These are phyloP conservation scores for Pseudocohnilembus persalinus DNA, from an alignment of 169 alveolate genomes.

Conservation along the genomic window DNA sequence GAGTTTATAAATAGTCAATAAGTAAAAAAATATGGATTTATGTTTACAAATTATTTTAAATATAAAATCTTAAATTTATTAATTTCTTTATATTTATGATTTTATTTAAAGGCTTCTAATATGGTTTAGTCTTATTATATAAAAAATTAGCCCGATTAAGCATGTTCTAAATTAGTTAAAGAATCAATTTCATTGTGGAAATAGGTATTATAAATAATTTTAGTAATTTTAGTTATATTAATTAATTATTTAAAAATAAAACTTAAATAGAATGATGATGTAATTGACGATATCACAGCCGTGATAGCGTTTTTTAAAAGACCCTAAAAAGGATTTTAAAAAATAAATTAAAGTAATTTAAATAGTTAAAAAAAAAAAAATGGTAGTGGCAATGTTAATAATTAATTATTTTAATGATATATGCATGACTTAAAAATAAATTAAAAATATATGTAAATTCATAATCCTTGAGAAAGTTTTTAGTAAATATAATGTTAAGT, in stretches of 20 bases:
- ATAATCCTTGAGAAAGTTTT: no score
- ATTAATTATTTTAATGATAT: no score
- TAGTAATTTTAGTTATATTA: neutral
- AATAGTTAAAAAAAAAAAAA: no score
- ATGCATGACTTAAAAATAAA: no score
- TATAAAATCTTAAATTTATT: no score
- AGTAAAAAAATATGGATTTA: neutral
- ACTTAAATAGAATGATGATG: conserved; percentile 62
- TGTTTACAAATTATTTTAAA: no score
- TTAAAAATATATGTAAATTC: no score
- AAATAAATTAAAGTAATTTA: neutral
- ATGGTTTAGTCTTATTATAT: conserved; percentile 66
- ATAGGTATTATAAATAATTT: neutral
- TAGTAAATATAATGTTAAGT: no score
- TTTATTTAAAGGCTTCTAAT: conserved; percentile 65
- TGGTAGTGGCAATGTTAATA: no score
- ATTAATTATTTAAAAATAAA: neutral
- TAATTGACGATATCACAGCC: conserved; percentile 86
- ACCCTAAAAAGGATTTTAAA: neutral
- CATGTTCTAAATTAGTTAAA: conserved; percentile 69
- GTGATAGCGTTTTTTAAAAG: conserved; percentile 71
- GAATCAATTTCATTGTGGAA: conserved; percentile 75
- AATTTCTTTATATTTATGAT: neutral
- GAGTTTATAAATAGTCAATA: conserved; percentile 71
- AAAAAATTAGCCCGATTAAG: conserved; percentile 76